Conservation (phyloP, 768 basidiomycete species). For the Leucocoprinus birnbaumii region DNA sequence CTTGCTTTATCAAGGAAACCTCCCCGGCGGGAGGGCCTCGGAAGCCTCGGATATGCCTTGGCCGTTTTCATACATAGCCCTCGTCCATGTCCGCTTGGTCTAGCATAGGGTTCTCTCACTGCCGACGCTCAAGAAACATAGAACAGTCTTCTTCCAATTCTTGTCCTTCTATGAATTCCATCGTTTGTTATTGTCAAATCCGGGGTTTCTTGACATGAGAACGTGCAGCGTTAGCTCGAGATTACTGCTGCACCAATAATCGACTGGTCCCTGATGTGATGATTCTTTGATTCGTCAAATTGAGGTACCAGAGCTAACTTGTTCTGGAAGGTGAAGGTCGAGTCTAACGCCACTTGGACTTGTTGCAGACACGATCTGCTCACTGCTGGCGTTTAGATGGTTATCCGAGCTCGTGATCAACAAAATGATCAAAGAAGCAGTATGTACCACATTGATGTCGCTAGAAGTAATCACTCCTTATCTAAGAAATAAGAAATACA, state of each 20-base stretch:
- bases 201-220: background rate
- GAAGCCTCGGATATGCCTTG: background rate
- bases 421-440: background rate
- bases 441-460: background rate
- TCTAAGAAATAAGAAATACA: too few species aligned
- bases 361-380: slow-evolving; percentile 3
- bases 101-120: background rate
- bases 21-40: background rate
- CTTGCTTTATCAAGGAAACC: background rate
- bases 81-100: background rate
- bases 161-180: background rate
- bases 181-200: background rate
- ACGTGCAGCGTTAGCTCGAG: background rate
- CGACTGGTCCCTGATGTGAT: background rate
- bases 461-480: background rate
- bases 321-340: background rate
- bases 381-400: background rate
- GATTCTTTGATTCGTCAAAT: background rate
- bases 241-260: background rate
- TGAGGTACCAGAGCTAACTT: background rate
- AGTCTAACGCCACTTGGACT: slow-evolving; percentile 9
- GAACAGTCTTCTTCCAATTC: background rate
- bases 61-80: background rate
- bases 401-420: background rate
- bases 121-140: background rate